These are phyloP conservation scores for Davidsoniella australis DNA, from an alignment of 2,329 filamentous ascomycete species.

Conservation along the genomic window DNA sequence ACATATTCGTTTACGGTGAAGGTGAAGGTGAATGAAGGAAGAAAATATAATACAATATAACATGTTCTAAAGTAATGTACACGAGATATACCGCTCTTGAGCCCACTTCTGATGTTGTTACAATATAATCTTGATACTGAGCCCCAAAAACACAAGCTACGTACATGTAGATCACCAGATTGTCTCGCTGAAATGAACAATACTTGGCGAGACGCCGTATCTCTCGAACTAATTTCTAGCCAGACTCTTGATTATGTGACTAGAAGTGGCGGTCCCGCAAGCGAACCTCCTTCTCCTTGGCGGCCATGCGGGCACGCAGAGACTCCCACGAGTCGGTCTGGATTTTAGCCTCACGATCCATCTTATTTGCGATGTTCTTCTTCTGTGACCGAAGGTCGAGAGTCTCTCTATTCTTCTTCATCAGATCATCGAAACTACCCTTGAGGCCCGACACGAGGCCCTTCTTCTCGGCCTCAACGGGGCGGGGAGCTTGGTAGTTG, in stretches of 20 bases:
- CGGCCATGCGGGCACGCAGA: constrained; percentile 16
- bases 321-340: constrained; percentile 17
- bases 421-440: constrained; percentile 23
- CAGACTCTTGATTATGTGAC: neutral
- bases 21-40: neutral
- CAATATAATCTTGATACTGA: too few relatives aligned
- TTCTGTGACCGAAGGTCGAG: constrained; percentile 22
- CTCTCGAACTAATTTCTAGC: neutral
- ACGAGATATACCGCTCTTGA: constrained; percentile 5
- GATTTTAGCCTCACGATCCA: constrained; percentile 21
- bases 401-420: constrained; percentile 19
- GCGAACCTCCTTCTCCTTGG: constrained; percentile 25
- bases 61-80: constrained; percentile 12
- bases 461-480: constrained; percentile 14
- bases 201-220: too few relatives aligned
- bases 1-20: neutral
- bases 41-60: constrained; percentile 11
- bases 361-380: constrained; percentile 20
- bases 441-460: constrained; percentile 22
- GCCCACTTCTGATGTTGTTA: neutral
- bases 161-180: too few relatives aligned
- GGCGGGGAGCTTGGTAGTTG: constrained; percentile 23
- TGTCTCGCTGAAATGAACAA: too few relatives aligned
- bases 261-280: constrained; percentile 15
- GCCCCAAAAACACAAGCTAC: too few relatives aligned